Percentiles rank a stretch among this genome's conserved stretches.
phyloP scores from a whole-genome alignment of 352 stramenopile genomes.

The Pythium dissimile region DNA sequence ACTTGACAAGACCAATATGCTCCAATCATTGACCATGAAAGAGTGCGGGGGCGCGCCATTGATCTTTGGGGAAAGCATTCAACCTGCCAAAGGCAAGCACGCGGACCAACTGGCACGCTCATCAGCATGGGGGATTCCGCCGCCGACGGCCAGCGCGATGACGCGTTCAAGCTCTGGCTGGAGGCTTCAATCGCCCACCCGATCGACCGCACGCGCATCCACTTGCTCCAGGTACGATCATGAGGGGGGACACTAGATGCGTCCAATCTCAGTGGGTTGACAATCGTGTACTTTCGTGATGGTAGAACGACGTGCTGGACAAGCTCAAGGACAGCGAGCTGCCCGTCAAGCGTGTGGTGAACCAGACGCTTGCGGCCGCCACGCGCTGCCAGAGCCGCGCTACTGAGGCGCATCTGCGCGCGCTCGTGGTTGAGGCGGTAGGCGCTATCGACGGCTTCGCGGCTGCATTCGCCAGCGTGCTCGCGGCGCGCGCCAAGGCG shows the following conservation, averaged over 20 bases:
- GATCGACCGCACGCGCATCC: constrained; percentile 44
- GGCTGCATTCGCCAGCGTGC: constrained; percentile 44
- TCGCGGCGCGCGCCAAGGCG: constrained; percentile 31
- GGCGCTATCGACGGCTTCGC: constrained; percentile 39
- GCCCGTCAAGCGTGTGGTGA: constrained; percentile 61
- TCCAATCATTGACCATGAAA: constrained; percentile 7
- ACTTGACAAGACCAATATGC: not conserved
- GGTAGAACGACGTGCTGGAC: constrained; percentile 56
- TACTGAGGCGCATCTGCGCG: constrained; percentile 50
- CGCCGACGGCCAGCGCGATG: constrained; percentile 42
- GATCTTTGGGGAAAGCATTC: constrained; percentile 18
- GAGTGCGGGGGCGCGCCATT: constrained; percentile 25
- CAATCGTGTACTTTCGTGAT: not conserved
- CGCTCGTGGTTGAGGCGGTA: constrained; percentile 38
- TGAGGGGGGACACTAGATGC: not conserved
- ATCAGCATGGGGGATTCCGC: constrained; percentile 20
- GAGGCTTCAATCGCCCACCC: constrained; percentile 50
- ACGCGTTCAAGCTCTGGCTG: constrained; percentile 62
- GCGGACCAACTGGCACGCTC: not conserved
- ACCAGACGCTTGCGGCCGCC: constrained; percentile 48
- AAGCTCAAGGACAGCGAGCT: constrained; percentile 57
- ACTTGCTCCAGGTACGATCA: constrained; percentile 46
- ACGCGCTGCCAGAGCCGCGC: constrained; percentile 55
- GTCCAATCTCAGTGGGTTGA: constrained; percentile 2
- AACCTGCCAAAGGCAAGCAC: not conserved